These are phyloP conservation scores for Tetramitus jugosus DNA, from an alignment of 208 protist species.

Conservation along the genomic window DNA sequence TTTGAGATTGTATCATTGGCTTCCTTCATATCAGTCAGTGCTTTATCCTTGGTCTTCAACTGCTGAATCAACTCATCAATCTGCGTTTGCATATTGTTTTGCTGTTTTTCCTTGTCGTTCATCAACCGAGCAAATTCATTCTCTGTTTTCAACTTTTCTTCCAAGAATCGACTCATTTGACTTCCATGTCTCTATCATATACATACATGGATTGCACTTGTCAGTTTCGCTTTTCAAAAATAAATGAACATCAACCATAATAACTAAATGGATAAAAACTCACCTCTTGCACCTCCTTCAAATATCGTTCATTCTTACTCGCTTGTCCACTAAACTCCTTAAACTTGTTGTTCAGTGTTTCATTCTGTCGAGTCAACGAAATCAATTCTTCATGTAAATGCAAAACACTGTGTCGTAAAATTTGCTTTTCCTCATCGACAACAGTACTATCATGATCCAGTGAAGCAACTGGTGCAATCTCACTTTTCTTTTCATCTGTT, in stretches of 20 bases:
- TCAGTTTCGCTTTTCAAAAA: too few species aligned
- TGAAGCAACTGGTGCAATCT: not conserved
- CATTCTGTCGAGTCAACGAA: not conserved
- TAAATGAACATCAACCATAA: too few species aligned
- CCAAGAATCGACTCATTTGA: not conserved
- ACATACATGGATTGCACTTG: too few species aligned
- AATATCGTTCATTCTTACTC: not conserved
- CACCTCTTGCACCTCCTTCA: not conserved
- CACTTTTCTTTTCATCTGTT: not conserved
- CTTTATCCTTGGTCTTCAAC: not conserved
- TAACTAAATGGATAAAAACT: too few species aligned
- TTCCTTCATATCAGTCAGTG: not conserved
- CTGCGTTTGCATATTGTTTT: not conserved
- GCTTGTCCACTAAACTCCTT: not conserved
- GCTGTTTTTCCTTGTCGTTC: not conserved
- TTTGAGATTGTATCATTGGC: not conserved
- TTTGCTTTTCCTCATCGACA: not conserved
- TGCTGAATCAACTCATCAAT: conserved; percentile 5
- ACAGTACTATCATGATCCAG: not conserved
- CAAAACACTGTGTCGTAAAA: not conserved
- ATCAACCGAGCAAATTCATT: not conserved
- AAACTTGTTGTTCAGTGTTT: not conserved
- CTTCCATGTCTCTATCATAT: not conserved
- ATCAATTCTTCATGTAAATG: not conserved
- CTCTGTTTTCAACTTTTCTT: conserved; percentile 10